Conservation (phyloP, 177 flowering plant genomes). For the Vitis hybrid region DNA sequence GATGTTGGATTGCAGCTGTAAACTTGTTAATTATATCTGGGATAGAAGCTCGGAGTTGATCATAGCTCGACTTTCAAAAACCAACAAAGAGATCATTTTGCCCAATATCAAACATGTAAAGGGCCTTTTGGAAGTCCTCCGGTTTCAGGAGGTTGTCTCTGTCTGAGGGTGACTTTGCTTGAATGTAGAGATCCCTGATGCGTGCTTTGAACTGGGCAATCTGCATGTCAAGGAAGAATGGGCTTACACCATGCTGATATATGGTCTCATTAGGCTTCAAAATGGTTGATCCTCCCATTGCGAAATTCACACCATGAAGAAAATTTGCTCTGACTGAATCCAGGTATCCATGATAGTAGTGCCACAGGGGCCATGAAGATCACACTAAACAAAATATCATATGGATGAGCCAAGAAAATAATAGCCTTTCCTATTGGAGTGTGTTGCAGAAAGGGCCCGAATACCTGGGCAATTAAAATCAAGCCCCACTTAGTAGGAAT, state of each 20-base stretch:
- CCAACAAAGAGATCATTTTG: slow-evolving; percentile 65
- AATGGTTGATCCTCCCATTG: slow-evolving; percentile 34
- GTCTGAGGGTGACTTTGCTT: slow-evolving; percentile 32
- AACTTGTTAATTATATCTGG: slow-evolving; percentile 56
- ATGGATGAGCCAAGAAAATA: too few relatives aligned
- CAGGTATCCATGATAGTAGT: slow-evolving; percentile 10
- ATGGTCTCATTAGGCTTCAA: slow-evolving; percentile 25
- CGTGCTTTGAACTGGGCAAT: slow-evolving; percentile 22
- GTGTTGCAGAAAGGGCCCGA: too few relatives aligned
- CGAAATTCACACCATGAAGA: slow-evolving; percentile 32
- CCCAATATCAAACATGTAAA: slow-evolving; percentile 71
- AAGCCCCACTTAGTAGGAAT: too few relatives aligned
- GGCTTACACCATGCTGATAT: slow-evolving; percentile 22
- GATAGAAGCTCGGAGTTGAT: slow-evolving; percentile 39
- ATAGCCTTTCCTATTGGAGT: too few relatives aligned
- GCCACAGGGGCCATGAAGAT: too few relatives aligned
- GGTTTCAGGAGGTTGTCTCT: slow-evolving; percentile 43
- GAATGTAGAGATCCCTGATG: slow-evolving; percentile 15
- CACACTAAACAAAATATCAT: too few relatives aligned
- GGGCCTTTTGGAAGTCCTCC: slow-evolving; percentile 58
- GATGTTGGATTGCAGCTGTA: slow-evolving; percentile 37
- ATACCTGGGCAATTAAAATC: too few relatives aligned
- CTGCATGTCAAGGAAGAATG: slow-evolving; percentile 34
- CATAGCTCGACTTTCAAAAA: slow-evolving; percentile 26
- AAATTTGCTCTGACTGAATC: slow-evolving; percentile 26